Evolutionary conservation across 257 asterid species (phyloP), one percentile per base, ranked within the genome.

Genomic region (Voacanga thouarsii): DNA sequence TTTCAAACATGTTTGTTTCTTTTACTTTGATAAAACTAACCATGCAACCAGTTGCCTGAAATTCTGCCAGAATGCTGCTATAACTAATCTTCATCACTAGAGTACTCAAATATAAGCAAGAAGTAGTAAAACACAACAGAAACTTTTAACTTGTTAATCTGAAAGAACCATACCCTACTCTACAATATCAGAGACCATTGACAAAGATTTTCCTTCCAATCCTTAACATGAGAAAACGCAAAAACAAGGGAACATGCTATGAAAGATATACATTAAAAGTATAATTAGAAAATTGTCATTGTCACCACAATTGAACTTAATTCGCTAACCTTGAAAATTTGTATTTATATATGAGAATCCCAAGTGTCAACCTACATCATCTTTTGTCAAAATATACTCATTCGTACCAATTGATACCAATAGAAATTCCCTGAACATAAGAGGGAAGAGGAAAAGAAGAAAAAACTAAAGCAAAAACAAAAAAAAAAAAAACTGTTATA

Each of bases 131-230:
- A n/a, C n/a, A n/a, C n/a, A n/a, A n/a, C n/a, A n/a, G n/a, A n/a
- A n/a, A n/a, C n/a, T n/a, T n/a, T n/a, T n/a, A n/a, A n/a, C n/a
- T n/a, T n/a, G n/a, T n/a, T n/a, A n/a, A n/a, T n/a, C n/a, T n/a
- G 45, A 41, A 41, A 61, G 76, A 66, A 69, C 44, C 77, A 81
- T 83, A 95, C 99, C 99, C 76, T 77, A 90, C 86, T 88, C 92
- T 57, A 93, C 85, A 70, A 84, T 86, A 87, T 87, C 89, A 71
- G 97, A 93, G 79, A 86, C 82, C 28, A 68, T 80, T 14, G 97
- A 88, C 87, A 89, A 50, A 72, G 97, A 89, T 68, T 89, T 87
- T 79, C 99, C 99, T 86, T 96, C 98, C 88, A 87, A 89, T 55
- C 99, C 99, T 96, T 94, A 71, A 82, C 83, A 77, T 70, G 72